Conservation (phyloP, 768 basidiomycete genomes). For the Floccularia luteovirens region DNA sequence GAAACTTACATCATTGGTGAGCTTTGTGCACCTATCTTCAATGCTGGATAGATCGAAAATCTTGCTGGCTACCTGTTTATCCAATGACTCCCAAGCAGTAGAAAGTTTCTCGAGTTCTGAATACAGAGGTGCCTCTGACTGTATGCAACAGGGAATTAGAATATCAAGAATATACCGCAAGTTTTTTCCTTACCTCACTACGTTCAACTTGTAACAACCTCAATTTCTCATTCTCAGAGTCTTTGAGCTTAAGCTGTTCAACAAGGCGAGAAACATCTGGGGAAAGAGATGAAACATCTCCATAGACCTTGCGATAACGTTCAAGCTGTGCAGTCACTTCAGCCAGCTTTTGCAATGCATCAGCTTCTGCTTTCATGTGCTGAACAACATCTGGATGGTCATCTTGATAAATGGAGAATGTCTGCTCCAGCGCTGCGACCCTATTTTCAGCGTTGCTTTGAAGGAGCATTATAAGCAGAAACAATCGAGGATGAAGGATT, state of each 20-base stretch:
- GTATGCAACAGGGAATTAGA: constrained; percentile 4
- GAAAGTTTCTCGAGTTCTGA: constrained; percentile 83
- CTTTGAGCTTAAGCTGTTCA: constrained; percentile 53
- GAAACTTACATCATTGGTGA: constrained; percentile 56
- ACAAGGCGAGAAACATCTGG: constrained; percentile 46
- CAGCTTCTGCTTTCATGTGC: constrained; percentile 41
- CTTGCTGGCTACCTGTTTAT: constrained; percentile 76
- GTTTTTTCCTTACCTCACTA: constrained; percentile 41
- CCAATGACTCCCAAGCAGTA: constrained; percentile 78
- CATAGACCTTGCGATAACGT: constrained; percentile 58
- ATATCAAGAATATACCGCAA: not conserved
- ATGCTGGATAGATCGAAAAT: constrained; percentile 70
- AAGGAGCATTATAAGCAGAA: constrained; percentile 9
- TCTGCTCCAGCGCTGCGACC: constrained; percentile 41
- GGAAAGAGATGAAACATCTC: constrained; percentile 38
- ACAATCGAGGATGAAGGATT: not conserved
- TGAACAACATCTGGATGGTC: constrained; percentile 46
- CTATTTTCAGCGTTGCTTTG: constrained; percentile 47
- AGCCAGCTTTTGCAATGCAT: constrained; percentile 40
- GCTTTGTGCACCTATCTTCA: constrained; percentile 67
- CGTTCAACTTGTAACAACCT: constrained; percentile 59
- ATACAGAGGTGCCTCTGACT: constrained; percentile 75
- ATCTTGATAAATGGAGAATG: constrained; percentile 37
- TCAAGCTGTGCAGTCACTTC: constrained; percentile 40
- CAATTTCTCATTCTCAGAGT: constrained; percentile 57